phyloP scores from a whole-genome alignment of 306 rosid genomes.

The Dalbergia cultrata region DNA sequence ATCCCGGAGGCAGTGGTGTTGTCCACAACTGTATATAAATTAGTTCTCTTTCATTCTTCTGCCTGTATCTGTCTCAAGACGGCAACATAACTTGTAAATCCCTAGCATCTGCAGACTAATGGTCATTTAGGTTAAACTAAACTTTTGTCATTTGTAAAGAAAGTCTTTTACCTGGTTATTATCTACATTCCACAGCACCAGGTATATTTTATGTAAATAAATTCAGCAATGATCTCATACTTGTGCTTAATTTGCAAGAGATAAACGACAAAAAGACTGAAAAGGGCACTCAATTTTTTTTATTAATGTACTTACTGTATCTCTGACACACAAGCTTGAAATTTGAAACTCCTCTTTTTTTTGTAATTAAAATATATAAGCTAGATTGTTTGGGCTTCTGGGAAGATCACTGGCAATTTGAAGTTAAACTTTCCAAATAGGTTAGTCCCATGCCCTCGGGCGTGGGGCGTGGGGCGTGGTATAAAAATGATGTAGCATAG shows the following conservation, averaged over 20 bases:
- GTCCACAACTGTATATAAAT: slow-evolving; percentile 37
- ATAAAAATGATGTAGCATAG: too few relatives aligned
- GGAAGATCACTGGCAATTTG: too few relatives aligned
- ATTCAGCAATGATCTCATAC: neutral
- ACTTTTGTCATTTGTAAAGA: slow-evolving; percentile 21
- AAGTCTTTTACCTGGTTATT: slow-evolving; percentile 18
- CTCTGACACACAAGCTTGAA: too few relatives aligned
- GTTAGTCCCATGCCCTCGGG: too few relatives aligned
- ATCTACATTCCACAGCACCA: neutral
- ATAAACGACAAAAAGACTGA: neutral
- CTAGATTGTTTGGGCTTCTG: too few relatives aligned
- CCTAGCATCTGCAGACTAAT: slow-evolving; percentile 5
- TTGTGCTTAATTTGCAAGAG: neutral
- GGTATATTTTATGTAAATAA: neutral
- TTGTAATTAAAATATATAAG: too few relatives aligned
- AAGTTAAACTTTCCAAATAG: too few relatives aligned
- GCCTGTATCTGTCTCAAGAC: slow-evolving; percentile 8
- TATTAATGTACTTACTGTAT: too few relatives aligned
- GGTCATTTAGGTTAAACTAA: slow-evolving; percentile 12
- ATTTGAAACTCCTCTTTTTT: too few relatives aligned
- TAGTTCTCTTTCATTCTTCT: slow-evolving; percentile 23
- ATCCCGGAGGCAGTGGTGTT: slow-evolving; percentile 37
- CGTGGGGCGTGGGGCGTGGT: too few relatives aligned
- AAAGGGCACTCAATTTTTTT: neutral
- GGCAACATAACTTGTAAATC: neutral